Evolutionary conservation across 441 rosid species (phyloP), one percentile per base, ranked within the genome.

Genomic region (Jatropha multifida): DNA sequence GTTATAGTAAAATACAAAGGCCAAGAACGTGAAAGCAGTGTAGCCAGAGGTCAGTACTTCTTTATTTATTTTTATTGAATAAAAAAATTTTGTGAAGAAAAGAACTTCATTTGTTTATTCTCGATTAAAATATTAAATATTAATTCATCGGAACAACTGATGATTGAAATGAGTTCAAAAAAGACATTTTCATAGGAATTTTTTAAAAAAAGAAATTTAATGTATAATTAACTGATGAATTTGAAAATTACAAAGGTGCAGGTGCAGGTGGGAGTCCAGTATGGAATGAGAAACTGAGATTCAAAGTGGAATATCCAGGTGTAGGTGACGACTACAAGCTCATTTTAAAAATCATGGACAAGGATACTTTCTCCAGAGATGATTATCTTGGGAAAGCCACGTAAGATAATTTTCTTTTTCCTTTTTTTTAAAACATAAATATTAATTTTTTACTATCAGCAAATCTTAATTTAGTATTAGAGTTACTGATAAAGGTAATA

Each of bases 271-370:
- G 88, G 12, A 83, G 69, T 61, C 97, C 97, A 4, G 69, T 83
- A 27, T 94, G 97, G 98, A 87, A 91, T 55, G 90, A 92, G 73
- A 91, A 65, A 60, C 46, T 91, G 37, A 84, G 60, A 46, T 87
- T 92, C 87, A 87, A 76, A 65, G 96, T 81, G 69, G 97, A 94
- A 79, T 92, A 87, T 82, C 98, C 98, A 3, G 94, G 90, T 52
- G 72, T 78, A 46, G 89, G 87, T 55, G 56, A 72, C 2, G 89
- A 87, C 7, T 87, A 88, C 81, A 87, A 86, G 81, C 87, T 94
- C 74, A 75, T 60, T 70, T 83, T 92, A 67, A 89, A 82, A 68
- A 83, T 92, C 84, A 91, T 94, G 95, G 98, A 94, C 86, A 81
- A 83, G 69, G 97, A 92, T 75, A 91, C 87, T 60, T 88, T 94